phyloP scores from a whole-genome alignment of 78 protist species.

The Goniomonas avonlea region DNA sequence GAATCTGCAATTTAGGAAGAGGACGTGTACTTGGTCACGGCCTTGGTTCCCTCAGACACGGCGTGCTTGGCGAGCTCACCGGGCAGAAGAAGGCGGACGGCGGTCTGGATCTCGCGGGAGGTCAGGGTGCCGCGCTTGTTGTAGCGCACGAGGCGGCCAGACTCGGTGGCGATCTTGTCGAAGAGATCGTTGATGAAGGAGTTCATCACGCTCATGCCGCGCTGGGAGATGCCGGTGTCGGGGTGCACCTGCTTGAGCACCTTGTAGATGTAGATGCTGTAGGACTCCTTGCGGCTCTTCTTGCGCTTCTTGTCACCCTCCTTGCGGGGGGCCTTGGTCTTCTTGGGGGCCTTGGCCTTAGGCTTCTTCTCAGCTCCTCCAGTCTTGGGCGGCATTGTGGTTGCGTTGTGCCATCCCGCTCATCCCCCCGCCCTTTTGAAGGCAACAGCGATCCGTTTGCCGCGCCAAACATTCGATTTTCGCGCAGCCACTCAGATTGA shows the following conservation, averaged over 20 bases:
- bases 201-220: constrained; percentile 78
- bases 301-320: constrained; percentile 8
- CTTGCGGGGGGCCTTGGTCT: constrained; percentile 1
- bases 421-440: too few species aligned
- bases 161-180: constrained; percentile 75
- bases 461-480: too few species aligned
- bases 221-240: constrained; percentile 68
- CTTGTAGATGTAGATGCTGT: constrained; percentile 64
- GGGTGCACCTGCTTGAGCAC: constrained; percentile 73
- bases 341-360: background rate
- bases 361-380: background rate
- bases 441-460: too few species aligned
- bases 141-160: constrained; percentile 64
- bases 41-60: constrained; percentile 83
- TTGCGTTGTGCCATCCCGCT: too few species aligned
- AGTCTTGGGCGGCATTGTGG: background rate
- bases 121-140: constrained; percentile 40
- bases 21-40: constrained; percentile 74
- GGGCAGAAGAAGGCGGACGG: constrained; percentile 80
- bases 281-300: constrained; percentile 38
- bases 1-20: constrained; percentile 4
- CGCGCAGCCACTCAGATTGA: too few species aligned
- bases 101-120: constrained; percentile 78
- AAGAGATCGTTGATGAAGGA: constrained; percentile 77
- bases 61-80: constrained; percentile 93